A percentile compares a stretch with the other conserved stretches of the same genome.
These are phyloP conservation scores for Jaltomata sinuosa DNA, from an alignment of 257 asterid genomes.

Conservation along the genomic window DNA sequence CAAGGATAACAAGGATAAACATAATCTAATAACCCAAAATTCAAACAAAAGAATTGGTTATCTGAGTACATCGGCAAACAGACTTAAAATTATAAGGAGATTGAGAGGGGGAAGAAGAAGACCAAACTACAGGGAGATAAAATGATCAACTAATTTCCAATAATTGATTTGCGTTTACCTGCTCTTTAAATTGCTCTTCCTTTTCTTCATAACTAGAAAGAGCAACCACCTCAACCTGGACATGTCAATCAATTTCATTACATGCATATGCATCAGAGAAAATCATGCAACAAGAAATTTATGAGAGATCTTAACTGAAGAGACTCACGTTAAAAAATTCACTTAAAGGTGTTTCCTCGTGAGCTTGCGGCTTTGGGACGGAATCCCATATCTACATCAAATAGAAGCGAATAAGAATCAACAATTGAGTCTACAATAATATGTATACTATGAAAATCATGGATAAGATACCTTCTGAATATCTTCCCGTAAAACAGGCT, in stretches of 20 bases:
- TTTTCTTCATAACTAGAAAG: conserved; percentile 78
- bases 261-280: background rate
- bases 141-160: conserved; percentile 1
- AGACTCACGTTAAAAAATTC: conserved; percentile 45
- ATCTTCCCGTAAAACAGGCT: conserved; percentile 83
- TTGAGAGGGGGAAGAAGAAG: background rate
- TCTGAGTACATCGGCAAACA: background rate
- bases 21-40: background rate
- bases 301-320: background rate
- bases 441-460: background rate
- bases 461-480: conserved; percentile 62
- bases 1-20: conserved; percentile 8
- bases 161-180: conserved; percentile 37
- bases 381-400: conserved; percentile 85
- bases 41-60: background rate
- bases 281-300: background rate
- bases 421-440: background rate
- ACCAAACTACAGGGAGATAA: background rate
- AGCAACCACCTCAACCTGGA: conserved; percentile 76
- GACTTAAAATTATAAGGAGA: background rate
- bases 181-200: conserved; percentile 74
- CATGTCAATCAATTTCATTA: conserved; percentile 5
- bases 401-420: conserved; percentile 1
- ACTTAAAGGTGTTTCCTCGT: conserved; percentile 77
- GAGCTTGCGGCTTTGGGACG: conserved; percentile 93